Evolutionary conservation across 352 stramenopile species (phyloP).

Genomic region (Phytophthora pistaciae): DNA sequence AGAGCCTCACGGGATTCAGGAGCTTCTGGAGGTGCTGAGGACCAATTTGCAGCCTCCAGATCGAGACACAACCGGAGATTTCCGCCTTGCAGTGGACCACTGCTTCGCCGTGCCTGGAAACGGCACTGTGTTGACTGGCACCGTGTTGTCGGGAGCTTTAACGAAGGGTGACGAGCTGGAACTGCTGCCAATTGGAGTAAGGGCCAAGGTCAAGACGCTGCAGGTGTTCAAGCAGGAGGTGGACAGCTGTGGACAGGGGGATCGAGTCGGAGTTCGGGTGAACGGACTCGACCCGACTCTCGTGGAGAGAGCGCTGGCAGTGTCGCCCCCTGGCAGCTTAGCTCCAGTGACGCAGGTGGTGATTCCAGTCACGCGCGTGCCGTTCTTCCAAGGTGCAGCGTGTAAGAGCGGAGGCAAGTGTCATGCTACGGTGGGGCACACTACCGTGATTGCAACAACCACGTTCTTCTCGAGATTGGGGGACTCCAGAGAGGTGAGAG

Average conservation of each 20-base stretch:
- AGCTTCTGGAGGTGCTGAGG: slow-evolving; percentile 60
- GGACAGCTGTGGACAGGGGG: slow-evolving; percentile 84
- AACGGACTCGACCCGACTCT: slow-evolving; percentile 65
- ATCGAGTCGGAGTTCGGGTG: slow-evolving; percentile 97
- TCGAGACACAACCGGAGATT: slow-evolving; percentile 61
- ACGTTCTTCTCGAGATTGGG: slow-evolving; percentile 68
- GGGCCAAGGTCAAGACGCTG: slow-evolving; percentile 97
- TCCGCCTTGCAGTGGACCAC: slow-evolving; percentile 97
- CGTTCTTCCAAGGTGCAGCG: slow-evolving; percentile 56
- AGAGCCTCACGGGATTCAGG: slow-evolving; percentile 52
- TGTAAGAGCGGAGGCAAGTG: slow-evolving; percentile 78
- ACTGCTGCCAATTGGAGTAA: slow-evolving; percentile 83
- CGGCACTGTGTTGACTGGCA: slow-evolving; percentile 98
- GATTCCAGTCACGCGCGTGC: slow-evolving; percentile 59
- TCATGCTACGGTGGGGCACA: slow-evolving; percentile 80
- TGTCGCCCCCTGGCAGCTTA: slow-evolving; percentile 61
- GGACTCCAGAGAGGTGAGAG: background rate
- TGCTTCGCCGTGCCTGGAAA: slow-evolving; percentile 98
- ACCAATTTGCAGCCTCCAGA: slow-evolving; percentile 45
- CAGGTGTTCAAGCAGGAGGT: slow-evolving; percentile 98
- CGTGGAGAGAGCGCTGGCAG: slow-evolving; percentile 69
- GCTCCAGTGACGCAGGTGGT: slow-evolving; percentile 61
- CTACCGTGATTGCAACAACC: slow-evolving; percentile 69
- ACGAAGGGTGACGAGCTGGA: slow-evolving; percentile 95
- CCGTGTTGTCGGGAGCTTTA: slow-evolving; percentile 89